phyloP scores from a whole-genome alignment of 1,284 basidiomycete genomes.

The Trichosporon sp. region DNA sequence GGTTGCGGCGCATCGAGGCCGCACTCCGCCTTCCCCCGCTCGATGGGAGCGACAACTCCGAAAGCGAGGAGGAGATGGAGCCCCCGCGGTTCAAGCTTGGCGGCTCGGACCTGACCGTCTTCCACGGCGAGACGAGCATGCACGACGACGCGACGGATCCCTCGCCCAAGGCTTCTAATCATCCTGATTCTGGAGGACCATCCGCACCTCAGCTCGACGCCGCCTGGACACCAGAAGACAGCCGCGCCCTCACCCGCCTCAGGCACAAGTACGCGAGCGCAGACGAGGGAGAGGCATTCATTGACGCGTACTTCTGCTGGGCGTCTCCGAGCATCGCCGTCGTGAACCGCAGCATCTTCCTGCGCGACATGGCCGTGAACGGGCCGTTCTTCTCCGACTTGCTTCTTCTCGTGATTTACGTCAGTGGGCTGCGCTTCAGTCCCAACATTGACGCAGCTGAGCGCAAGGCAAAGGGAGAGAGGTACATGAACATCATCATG shows the following conservation, averaged over 20 bases:
- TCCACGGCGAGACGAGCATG: conserved; percentile 29
- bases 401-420: conserved; percentile 35
- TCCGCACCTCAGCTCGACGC: conserved; percentile 19
- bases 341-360: conserved; percentile 30
- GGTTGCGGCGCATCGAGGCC: conserved; percentile 32
- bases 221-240: conserved; percentile 28
- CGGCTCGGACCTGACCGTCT: conserved; percentile 30
- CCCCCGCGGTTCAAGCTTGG: conserved; percentile 35
- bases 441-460: conserved; percentile 31
- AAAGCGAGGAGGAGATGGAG: conserved; percentile 28
- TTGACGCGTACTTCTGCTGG: conserved; percentile 38
- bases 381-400: conserved; percentile 37
- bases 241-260: conserved; percentile 30
- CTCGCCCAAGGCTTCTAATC: conserved; percentile 18
- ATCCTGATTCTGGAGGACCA: conserved; percentile 9
- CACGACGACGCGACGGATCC: conserved; percentile 31
- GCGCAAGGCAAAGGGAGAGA: conserved; percentile 26
- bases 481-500: conserved; percentile 34
- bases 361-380: conserved; percentile 37
- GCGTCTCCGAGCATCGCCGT: conserved; percentile 30
- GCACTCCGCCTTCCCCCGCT: conserved; percentile 30
- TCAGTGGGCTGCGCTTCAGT: conserved; percentile 34
- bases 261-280: conserved; percentile 35
- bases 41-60: background rate
- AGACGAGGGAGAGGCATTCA: conserved; percentile 34